A percentile compares a stretch with the other conserved stretches of the same genome.
These are phyloP conservation scores for Phalaenopsis hybrid DNA, from an alignment of 116 monocot species.

Conservation along the genomic window DNA sequence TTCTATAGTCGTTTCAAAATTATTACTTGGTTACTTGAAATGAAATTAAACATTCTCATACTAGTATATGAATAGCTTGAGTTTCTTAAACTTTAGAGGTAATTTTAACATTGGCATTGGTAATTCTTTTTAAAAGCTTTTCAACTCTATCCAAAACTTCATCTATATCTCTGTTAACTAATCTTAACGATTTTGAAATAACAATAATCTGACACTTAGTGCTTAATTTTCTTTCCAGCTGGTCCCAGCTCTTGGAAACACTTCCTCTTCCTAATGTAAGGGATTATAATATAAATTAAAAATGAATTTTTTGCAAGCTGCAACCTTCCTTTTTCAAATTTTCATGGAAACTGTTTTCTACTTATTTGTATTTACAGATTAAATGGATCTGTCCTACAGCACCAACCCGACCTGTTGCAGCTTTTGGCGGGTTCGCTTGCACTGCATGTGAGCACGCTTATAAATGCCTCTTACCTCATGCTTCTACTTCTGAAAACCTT, in stretches of 20 bases:
- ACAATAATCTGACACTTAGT: not conserved
- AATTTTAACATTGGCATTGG: not conserved
- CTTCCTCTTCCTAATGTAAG: slow-evolving; percentile 80
- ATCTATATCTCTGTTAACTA: not conserved
- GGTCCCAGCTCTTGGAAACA: slow-evolving; percentile 72
- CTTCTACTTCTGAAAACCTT: not conserved
- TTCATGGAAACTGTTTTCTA: not conserved
- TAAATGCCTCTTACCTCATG: not conserved
- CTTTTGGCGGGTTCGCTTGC: slow-evolving; percentile 86
- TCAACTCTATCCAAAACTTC: not conserved
- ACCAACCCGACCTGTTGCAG: slow-evolving; percentile 63
- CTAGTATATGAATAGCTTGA: not conserved
- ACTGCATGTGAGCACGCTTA: slow-evolving; percentile 61
- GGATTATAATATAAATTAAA: not conserved
- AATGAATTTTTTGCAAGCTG: not conserved
- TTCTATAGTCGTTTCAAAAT: not conserved
- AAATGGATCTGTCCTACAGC: slow-evolving; percentile 99
- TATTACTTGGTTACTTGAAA: not conserved
- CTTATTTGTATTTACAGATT: slow-evolving; percentile 33
- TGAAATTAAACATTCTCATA: not conserved
- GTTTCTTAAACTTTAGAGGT: not conserved
- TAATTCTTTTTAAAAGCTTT: not conserved
- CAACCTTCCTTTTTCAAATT: not conserved
- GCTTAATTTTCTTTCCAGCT: slow-evolving; percentile 38
- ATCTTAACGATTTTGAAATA: not conserved